These are phyloP conservation scores for Kluyveromyces sp. DNA, from an alignment of 1,139 yeast genomes.

Conservation along the genomic window DNA sequence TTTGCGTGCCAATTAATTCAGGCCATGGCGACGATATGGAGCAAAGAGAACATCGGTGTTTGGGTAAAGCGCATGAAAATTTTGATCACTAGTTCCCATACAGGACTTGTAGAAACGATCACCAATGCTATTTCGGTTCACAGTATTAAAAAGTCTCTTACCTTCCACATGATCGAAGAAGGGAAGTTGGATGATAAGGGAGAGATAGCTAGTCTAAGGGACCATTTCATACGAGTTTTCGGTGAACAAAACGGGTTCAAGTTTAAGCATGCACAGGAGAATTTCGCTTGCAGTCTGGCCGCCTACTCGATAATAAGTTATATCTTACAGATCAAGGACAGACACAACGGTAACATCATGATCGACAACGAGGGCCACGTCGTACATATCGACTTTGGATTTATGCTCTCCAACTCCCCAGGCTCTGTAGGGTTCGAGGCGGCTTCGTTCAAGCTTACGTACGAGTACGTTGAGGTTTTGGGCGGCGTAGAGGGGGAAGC, in stretches of 20 bases:
- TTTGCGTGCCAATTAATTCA: slow-evolving; percentile 92
- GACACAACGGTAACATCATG: slow-evolving; percentile 96
- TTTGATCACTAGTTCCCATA: slow-evolving; percentile 77
- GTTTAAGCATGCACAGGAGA: slow-evolving; percentile 68
- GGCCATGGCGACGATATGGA: slow-evolving; percentile 82
- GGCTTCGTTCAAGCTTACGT: slow-evolving; percentile 88
- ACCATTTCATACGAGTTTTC: slow-evolving; percentile 68
- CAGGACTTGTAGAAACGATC: slow-evolving; percentile 92
- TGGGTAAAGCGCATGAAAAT: slow-evolving; percentile 96
- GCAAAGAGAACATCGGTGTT: slow-evolving; percentile 51
- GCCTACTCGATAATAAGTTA: slow-evolving; percentile 86
- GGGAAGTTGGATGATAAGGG: slow-evolving; percentile 53
- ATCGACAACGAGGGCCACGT: slow-evolving; percentile 91
- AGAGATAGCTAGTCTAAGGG: slow-evolving; percentile 60
- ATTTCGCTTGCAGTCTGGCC: slow-evolving; percentile 79
- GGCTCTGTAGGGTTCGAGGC: slow-evolving; percentile 96
- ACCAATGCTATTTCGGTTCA: slow-evolving; percentile 90
- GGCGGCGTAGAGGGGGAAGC: slow-evolving; percentile 66
- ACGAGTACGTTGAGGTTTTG: slow-evolving; percentile 77
- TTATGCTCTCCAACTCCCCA: slow-evolving; percentile 84
- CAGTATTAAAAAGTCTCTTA: slow-evolving; percentile 85
- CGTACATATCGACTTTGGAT: slow-evolving; percentile 93
- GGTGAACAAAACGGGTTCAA: slow-evolving; percentile 50
- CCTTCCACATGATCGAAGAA: slow-evolving; percentile 58
- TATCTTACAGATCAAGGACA: slow-evolving; percentile 81